Base-by-base conservation (phyloP, 257 asterid genomes). In the Leonotis leonurus region DNA sequence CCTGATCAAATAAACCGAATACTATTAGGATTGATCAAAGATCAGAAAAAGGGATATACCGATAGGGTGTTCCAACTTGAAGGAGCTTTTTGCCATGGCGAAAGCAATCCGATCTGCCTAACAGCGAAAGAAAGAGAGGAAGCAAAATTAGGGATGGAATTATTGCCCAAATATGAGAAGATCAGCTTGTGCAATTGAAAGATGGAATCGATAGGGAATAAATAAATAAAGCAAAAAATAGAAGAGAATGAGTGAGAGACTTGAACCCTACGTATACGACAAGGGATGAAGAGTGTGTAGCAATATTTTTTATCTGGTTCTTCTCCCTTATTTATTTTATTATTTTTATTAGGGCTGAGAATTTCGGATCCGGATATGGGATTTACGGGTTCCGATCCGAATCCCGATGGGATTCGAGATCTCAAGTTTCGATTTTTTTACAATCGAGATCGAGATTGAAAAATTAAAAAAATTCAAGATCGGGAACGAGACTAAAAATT, bases 31-130 rank as follows among this genome's bases (percentile, higher is more conserved):
- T 36, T 35, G 53, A 54, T 45, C 4, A 60, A 16, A 44, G 61
- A 71, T 62, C 17, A 22, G 68, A 53, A 2, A 16, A 32, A 10
- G 21, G 68, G 46, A 63, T 32, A 52, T 73, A 81, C 87, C 87
- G 8, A 81, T 82, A 8, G 84, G 84, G 69, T 81, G 87, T 61
- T 78, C 82, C 82, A 76, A 52, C 70, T 81, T 81, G 74, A 81
- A 78, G 64, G 78, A 75, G 75, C 82, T 78, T 25, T 81, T 78
- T 11, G 82, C 77, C 87, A 78, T 81, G 73, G 62, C 65, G 73
- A 8, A 41, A 58, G 52, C 25, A 44, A 58, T 48, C 76, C 60
- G 67, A 76, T 32, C 12, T n/a, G 27, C 59, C 64, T 30, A 40
- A 44, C 69, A 51, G 73, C 56, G 40, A 37, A 62, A 44, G 56